A percentile compares a stretch with the other conserved stretches of the same genome.
Evolutionary conservation across 2,329 filamentous ascomycete genomes (phyloP).

Genomic region (Acarospora socialis): DNA sequence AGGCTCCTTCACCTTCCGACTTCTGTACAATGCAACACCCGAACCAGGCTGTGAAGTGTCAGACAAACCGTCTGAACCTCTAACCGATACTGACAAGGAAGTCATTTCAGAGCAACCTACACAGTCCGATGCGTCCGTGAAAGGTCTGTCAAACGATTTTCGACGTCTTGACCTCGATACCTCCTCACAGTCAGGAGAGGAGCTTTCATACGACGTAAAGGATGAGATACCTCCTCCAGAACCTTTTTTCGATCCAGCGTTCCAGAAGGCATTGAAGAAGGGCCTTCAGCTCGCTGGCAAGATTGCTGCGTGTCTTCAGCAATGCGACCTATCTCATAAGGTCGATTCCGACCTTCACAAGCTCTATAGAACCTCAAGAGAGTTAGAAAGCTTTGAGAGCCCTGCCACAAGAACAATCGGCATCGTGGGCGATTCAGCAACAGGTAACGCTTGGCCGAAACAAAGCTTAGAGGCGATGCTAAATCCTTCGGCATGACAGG

Average conservation of each 20-base stretch:
- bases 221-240: conserved; percentile 1
- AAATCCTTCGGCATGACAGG: conserved; percentile 14
- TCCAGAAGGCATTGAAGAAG: conserved; percentile 5
- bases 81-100: too few relatives aligned
- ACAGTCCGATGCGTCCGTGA: too few relatives aligned
- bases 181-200: too few relatives aligned
- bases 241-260: conserved; percentile 2
- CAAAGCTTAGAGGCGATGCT: conserved; percentile 1
- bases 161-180: too few relatives aligned
- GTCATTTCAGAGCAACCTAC: too few relatives aligned
- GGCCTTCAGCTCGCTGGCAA: background rate
- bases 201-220: conserved; percentile 3
- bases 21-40: too few relatives aligned
- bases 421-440: conserved; percentile 11
- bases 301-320: background rate
- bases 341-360: background rate
- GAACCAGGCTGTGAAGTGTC: too few relatives aligned
- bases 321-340: background rate
- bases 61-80: too few relatives aligned
- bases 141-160: too few relatives aligned
- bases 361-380: conserved; percentile 1
- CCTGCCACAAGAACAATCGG: conserved; percentile 6
- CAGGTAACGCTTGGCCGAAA: conserved; percentile 9
- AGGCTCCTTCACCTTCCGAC: too few relatives aligned
- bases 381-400: conserved; percentile 4